Conservation (phyloP, 371 early-diverging fungal genomes). For the Encephalitozoon cuniculi region DNA sequence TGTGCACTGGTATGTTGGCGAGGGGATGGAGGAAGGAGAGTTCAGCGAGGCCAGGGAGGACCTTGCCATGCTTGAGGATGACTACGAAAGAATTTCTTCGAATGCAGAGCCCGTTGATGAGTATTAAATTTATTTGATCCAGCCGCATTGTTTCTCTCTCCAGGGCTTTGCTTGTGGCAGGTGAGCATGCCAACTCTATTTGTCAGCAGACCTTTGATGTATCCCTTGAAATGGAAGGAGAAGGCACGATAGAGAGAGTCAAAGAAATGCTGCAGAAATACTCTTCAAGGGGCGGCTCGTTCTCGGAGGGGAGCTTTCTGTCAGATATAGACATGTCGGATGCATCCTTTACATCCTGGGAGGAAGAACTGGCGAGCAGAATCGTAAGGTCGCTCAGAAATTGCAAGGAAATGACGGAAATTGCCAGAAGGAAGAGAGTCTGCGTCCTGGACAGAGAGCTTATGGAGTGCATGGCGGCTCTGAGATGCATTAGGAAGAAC, state of each 20-base stretch:
- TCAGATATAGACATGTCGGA: slow-evolving; percentile 12
- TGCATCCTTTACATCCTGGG: neutral
- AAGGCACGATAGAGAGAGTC: neutral
- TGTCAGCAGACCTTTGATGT: too few species aligned
- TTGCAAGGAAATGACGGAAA: neutral
- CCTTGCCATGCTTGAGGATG: slow-evolving; percentile 94
- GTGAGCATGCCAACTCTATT: too few species aligned
- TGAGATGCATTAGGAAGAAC: neutral
- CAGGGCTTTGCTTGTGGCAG: neutral
- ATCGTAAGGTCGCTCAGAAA: neutral
- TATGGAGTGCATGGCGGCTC: neutral
- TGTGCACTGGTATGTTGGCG: slow-evolving; percentile 95
- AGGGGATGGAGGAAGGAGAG: slow-evolving; percentile 82
- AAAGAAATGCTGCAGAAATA: slow-evolving; percentile 14
- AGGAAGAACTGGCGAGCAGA: neutral
- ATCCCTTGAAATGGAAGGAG: neutral
- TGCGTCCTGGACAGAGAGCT: neutral
- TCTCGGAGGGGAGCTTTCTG: neutral
- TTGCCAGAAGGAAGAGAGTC: neutral
- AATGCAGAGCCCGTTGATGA: slow-evolving; percentile 7
- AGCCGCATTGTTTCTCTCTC: too few species aligned
- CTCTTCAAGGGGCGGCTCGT: neutral
- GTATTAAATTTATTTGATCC: slow-evolving; percentile 33
- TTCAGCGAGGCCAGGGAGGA: slow-evolving; percentile 98
- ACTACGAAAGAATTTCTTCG: slow-evolving; percentile 65